Conservation (phyloP, 306 rosid species). For the Phaseolus lunatus region DNA sequence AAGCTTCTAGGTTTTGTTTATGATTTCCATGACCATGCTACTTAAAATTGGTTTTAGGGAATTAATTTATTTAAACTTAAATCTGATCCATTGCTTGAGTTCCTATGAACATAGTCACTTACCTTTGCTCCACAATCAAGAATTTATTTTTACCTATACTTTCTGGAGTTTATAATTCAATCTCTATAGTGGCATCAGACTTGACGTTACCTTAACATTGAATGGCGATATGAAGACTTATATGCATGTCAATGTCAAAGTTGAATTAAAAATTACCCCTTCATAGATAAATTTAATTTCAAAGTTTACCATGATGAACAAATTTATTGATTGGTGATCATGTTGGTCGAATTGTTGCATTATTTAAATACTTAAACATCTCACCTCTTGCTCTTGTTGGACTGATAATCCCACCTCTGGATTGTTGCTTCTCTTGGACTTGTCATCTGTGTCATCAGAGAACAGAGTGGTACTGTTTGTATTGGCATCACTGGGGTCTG, state of each 20-base stretch:
- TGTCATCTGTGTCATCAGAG: constrained; percentile 96
- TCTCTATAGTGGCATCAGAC: constrained; percentile 16
- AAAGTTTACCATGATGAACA: constrained; percentile 9
- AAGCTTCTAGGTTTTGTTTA: not conserved
- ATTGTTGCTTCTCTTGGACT: constrained; percentile 60
- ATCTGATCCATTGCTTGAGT: not conserved
- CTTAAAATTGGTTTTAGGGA: constrained; percentile 12
- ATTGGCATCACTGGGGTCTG: constrained; percentile 93
- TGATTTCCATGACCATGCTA: constrained; percentile 18
- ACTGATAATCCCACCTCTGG: constrained; percentile 64
- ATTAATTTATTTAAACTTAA: constrained; percentile 19
- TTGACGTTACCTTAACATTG: not conserved
- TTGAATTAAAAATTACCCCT: not conserved
- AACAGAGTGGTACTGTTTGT: constrained; percentile 91
- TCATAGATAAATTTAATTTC: constrained; percentile 9
- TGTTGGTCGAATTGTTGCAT: not conserved
- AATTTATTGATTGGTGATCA: not conserved
- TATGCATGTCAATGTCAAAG: not conserved
- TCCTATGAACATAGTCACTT: not conserved
- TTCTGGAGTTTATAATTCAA: not conserved
- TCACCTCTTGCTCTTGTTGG: constrained; percentile 79
- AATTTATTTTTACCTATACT: not conserved
- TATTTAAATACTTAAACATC: constrained; percentile 33
- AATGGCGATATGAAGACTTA: constrained; percentile 14
- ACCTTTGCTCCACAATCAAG: not conserved